phyloP scores from a whole-genome alignment of 164 flowering plant species.

The Vitis cinerea region DNA sequence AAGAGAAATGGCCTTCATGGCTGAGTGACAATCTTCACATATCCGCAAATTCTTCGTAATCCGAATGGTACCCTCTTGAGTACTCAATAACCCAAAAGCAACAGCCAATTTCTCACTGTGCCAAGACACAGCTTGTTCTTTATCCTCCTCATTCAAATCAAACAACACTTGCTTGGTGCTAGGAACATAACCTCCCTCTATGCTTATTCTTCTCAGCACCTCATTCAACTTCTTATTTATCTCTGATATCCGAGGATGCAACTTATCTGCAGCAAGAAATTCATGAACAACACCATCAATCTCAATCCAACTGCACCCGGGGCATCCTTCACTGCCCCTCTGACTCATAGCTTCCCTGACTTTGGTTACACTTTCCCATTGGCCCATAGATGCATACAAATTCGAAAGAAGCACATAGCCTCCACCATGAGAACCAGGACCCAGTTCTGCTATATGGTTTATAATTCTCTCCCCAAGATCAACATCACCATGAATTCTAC shows the following conservation, averaged over 20 bases:
- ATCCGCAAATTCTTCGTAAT: no score
- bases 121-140: no score
- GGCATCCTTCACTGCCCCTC: conserved; percentile 1
- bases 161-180: no score
- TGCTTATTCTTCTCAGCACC: background rate
- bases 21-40: no score
- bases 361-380: conserved; percentile 10
- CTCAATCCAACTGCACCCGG: conserved; percentile 10
- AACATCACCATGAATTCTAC: conserved; percentile 8
- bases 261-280: conserved; percentile 3
- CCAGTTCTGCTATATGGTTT: background rate
- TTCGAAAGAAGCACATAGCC: conserved; percentile 13
- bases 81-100: no score
- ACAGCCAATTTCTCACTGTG: no score
- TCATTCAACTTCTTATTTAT: background rate
- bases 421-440: conserved; percentile 3
- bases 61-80: no score
- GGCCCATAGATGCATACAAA: conserved; percentile 6
- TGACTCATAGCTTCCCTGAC: conserved; percentile 8
- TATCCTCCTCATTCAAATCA: no score
- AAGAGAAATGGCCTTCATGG: no score
- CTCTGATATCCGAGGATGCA: background rate
- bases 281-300: conserved; percentile 7
- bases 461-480: conserved; percentile 10
- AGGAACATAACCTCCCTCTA: no score